Conservation (phyloP, 345 rosid genomes). For the Pistacia atlantica region DNA sequence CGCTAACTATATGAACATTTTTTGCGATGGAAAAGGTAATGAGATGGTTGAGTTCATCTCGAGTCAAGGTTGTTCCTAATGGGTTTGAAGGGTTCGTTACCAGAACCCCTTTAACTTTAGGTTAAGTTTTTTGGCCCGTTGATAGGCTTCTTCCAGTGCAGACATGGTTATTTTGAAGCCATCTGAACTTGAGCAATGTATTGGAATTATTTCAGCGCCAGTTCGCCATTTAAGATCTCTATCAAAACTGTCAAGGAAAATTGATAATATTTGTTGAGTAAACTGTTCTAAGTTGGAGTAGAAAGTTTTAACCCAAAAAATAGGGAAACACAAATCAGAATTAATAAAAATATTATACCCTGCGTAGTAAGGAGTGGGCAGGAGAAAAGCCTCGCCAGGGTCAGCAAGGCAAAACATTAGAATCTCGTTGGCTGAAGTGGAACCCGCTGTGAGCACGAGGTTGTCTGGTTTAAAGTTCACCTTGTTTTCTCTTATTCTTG, state of each 20-base stretch:
- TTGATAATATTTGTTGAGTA: background rate
- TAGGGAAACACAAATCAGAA: no score
- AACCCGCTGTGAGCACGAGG: conserved; percentile 83
- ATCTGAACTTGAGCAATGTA: conserved; percentile 55
- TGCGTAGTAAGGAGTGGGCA: conserved; percentile 92
- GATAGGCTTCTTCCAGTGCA: conserved; percentile 70
- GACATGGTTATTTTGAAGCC: conserved; percentile 52
- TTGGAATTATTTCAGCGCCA: conserved; percentile 64
- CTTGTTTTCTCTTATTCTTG: conserved; percentile 63
- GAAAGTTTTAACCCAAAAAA: background rate
- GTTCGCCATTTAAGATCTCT: conserved; percentile 89
- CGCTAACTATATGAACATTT: conserved; percentile 67
- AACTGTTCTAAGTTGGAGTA: background rate
- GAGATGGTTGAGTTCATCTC: conserved; percentile 56
- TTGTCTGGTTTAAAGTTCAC: conserved; percentile 65
- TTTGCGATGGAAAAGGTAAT: conserved; percentile 49
- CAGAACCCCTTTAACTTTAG: conserved; percentile 68
- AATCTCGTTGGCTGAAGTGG: conserved; percentile 91
- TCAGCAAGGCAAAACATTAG: conserved; percentile 85
- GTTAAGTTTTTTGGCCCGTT: conserved; percentile 47
- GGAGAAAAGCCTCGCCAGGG: conserved; percentile 86
- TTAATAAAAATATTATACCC: conserved; percentile 43
- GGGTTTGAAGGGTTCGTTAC: conserved; percentile 95
- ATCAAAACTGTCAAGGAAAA: conserved; percentile 52
- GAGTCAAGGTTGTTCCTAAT: conserved; percentile 69